Evolutionary conservation across 495 filamentous ascomycete species (phyloP).

Genomic region (Aspergillus kassunensis): DNA sequence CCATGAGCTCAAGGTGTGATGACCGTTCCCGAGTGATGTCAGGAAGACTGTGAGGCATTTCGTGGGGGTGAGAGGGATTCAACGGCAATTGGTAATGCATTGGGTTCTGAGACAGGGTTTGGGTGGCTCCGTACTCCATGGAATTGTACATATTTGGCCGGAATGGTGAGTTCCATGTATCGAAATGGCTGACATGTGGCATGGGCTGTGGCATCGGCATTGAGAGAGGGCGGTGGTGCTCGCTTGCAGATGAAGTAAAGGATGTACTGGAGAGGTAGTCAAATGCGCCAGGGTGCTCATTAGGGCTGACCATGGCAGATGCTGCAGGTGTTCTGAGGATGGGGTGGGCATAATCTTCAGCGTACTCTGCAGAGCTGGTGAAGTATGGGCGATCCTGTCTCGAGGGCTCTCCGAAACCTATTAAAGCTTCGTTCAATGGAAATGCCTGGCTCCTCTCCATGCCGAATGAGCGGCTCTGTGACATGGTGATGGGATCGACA

Average conservation of each 20-base stretch:
- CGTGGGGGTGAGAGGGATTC: conserved; percentile 25
- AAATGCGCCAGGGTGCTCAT: conserved; percentile 28
- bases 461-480: conserved; percentile 17
- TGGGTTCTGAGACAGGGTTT: conserved; percentile 23
- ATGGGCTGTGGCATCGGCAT: conserved; percentile 25
- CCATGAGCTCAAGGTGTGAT: conserved; percentile 20
- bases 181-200: conserved; percentile 25
- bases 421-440: conserved; percentile 30
- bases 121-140: conserved; percentile 30
- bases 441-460: conserved; percentile 22
- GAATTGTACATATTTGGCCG: conserved; percentile 39
- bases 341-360: conserved; percentile 30
- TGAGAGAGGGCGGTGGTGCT: conserved; percentile 21
- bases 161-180: conserved; percentile 37
- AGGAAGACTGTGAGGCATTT: conserved; percentile 27
- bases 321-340: conserved; percentile 32
- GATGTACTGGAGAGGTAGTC: conserved; percentile 29
- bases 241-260: conserved; percentile 24
- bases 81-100: conserved; percentile 36
- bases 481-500: conserved; percentile 23
- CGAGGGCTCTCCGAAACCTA: conserved; percentile 31
- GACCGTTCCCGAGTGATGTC: conserved; percentile 11
- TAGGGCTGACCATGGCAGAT: conserved; percentile 29
- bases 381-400: conserved; percentile 33
- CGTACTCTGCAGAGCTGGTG: conserved; percentile 28